These are phyloP conservation scores for Barbatosphaeria neglecta DNA, from an alignment of 495 filamentous ascomycete species.

Conservation along the genomic window DNA sequence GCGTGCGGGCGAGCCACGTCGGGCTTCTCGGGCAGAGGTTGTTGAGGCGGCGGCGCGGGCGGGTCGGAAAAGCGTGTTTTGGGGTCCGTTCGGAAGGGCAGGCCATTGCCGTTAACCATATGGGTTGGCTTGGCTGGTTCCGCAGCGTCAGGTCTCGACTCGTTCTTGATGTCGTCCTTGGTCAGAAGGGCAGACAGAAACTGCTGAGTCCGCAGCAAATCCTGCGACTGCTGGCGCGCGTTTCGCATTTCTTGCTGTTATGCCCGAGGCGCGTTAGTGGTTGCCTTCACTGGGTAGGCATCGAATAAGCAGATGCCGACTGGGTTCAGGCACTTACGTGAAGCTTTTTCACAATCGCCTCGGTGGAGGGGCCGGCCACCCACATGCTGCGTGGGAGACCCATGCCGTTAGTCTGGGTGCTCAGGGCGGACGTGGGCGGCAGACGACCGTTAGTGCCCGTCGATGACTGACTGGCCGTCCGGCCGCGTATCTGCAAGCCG, in stretches of 20 bases:
- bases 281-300: no score
- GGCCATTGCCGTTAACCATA: constrained; percentile 28
- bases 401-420: constrained; percentile 40
- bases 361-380: constrained; percentile 79
- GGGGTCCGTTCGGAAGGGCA: constrained; percentile 42
- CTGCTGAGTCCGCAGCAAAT: constrained; percentile 68
- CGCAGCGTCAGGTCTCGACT: constrained; percentile 34
- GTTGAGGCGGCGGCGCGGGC: constrained; percentile 81
- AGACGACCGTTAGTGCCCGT: constrained; percentile 47
- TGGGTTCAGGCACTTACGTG: no score
- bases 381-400: constrained; percentile 46
- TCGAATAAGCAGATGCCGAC: no score
- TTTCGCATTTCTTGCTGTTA: constrained; percentile 73
- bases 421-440: constrained; percentile 42
- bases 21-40: constrained; percentile 83
- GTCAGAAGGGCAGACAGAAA: constrained; percentile 67
- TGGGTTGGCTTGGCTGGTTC: constrained; percentile 28
- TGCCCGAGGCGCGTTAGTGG: no score
- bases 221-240: constrained; percentile 76
- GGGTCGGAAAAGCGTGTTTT: constrained; percentile 75
- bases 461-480: constrained; percentile 62
- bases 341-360: constrained; percentile 88
- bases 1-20: constrained; percentile 43
- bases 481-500: constrained; percentile 42
- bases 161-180: constrained; percentile 58